Conservation (phyloP, 768 basidiomycete genomes). For the Jaapia argillacea region DNA sequence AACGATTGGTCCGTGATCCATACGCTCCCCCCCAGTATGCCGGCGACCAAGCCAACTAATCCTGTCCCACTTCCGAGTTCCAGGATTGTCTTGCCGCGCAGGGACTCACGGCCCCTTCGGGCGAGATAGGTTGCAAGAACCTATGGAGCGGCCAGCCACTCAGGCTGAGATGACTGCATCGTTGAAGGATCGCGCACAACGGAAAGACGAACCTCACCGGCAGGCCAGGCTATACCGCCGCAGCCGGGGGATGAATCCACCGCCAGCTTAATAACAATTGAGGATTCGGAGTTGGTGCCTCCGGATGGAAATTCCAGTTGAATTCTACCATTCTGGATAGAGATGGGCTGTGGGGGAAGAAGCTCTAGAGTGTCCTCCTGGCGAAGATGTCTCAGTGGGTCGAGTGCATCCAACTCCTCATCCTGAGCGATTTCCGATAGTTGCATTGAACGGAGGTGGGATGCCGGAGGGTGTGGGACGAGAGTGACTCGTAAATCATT, state of each 20-base stretch:
- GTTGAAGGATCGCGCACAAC: conserved; percentile 1
- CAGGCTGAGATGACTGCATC: conserved; percentile 1
- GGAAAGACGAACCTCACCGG: conserved; percentile 58
- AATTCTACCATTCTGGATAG: conserved; percentile 37
- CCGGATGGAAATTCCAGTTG: conserved; percentile 26
- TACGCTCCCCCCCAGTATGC: conserved; percentile 49
- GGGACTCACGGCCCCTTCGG: conserved; percentile 35
- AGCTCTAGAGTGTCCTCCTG: conserved; percentile 28
- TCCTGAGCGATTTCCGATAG: conserved; percentile 39
- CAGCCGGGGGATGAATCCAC: conserved; percentile 84
- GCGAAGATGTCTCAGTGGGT: conserved; percentile 56
- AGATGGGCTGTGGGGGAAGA: conserved; percentile 45
- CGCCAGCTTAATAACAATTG: conserved; percentile 38
- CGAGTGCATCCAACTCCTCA: conserved; percentile 42
- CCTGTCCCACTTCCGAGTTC: conserved; percentile 92
- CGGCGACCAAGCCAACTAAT: conserved; percentile 82
- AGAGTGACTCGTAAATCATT: too few relatives aligned
- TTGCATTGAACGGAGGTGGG: too few relatives aligned
- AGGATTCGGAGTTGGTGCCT: conserved; percentile 6
- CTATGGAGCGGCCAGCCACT: conserved; percentile 26
- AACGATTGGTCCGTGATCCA: conserved; percentile 90
- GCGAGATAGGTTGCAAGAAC: conserved; percentile 72
- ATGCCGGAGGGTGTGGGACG: too few relatives aligned
- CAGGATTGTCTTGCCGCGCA: conserved; percentile 50
- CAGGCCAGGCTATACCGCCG: conserved; percentile 89